Percentiles rank a stretch among this genome's conserved stretches.
Evolutionary conservation across 805 yeast genomes (phyloP).

Genomic region (Pichia rugopelliculosa): DNA sequence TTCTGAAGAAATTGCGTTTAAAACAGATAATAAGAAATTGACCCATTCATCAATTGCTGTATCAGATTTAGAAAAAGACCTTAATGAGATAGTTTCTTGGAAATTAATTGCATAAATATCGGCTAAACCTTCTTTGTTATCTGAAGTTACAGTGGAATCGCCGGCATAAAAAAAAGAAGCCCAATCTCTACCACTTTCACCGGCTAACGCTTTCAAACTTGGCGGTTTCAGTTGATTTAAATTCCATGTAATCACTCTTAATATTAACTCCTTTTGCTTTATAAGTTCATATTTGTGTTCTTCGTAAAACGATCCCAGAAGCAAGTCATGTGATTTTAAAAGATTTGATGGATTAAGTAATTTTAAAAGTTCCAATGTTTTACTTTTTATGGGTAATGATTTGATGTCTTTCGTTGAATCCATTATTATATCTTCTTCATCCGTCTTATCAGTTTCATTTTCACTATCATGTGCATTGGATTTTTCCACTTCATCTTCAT

Average conservation of each 20-base stretch:
- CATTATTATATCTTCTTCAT: not conserved
- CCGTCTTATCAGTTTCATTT: not conserved
- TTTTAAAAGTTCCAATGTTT: slow-evolving; percentile 15
- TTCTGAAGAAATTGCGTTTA: slow-evolving; percentile 15
- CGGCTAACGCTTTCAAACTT: slow-evolving; percentile 2
- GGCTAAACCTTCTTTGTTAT: slow-evolving; percentile 7
- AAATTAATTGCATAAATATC: slow-evolving; percentile 38
- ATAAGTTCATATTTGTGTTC: slow-evolving; percentile 2
- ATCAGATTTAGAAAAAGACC: slow-evolving; percentile 34
- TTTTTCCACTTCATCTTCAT: not conserved
- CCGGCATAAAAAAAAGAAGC: slow-evolving; percentile 10
- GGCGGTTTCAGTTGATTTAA: slow-evolving; percentile 23
- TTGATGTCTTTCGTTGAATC: not conserved
- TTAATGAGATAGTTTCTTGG: slow-evolving; percentile 45
- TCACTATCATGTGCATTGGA: not conserved
- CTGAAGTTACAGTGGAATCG: not conserved
- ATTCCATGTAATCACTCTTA: slow-evolving; percentile 35
- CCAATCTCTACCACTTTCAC: slow-evolving; percentile 9
- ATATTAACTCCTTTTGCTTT: slow-evolving; percentile 1
- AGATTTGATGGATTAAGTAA: slow-evolving; percentile 24
- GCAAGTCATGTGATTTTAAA: slow-evolving; percentile 15
- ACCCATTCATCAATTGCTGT: slow-evolving; percentile 30
- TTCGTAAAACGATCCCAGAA: slow-evolving; percentile 10
- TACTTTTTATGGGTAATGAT: not conserved
- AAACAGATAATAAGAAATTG: slow-evolving; percentile 16